Evolutionary conservation across 1,284 basidiomycete species (phyloP), one percentile per base, ranked within the genome.

Genomic region (Apiotrichum sp.): DNA sequence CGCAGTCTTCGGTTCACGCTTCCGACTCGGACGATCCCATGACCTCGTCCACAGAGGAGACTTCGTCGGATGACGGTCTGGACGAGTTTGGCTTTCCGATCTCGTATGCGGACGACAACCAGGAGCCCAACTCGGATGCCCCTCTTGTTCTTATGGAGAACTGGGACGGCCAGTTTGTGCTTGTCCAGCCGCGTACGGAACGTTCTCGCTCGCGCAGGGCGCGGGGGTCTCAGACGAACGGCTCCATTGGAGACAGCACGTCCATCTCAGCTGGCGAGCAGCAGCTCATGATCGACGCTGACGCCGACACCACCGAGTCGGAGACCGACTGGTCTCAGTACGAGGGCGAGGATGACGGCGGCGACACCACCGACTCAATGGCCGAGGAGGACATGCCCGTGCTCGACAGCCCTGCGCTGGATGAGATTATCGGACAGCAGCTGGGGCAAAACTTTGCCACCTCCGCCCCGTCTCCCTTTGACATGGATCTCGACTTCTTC

Each of bases 301-400:
- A 73, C 46, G 72, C 72, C 31, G 61, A 62, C 39, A 58, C 59
- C 31, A 59, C 55, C 14, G 64, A 42, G 36, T 38, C 36, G 10
- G 57, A 54, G 22, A 62, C 59, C 6, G 68, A 65, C 55, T 73
- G 71, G 71, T 65, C 63, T 11, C 71, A 65, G 9, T 49, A 62
- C 51, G 56, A 55, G 33, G 64, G 59, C 43, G 70, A 73, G 42
- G 67, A 70, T 38, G 63, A 67, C 45, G 66, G 65, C 3, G 73
- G 73, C 9, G 71, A 74, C 58, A 74, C 73, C 8, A 74, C 73
- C 29, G 73, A 74, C 53, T 69, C 67, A 29, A 74, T 74, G 73
- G 71, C 67, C 13, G 73, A 74, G 59, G 73, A 74, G 50, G 73
- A 74, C 55, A 74, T 74, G 73, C 73, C 73, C 0, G 64, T 73